Conservation (phyloP, 2,329 filamentous ascomycete genomes). For the Apiospora saccharicola region DNA sequence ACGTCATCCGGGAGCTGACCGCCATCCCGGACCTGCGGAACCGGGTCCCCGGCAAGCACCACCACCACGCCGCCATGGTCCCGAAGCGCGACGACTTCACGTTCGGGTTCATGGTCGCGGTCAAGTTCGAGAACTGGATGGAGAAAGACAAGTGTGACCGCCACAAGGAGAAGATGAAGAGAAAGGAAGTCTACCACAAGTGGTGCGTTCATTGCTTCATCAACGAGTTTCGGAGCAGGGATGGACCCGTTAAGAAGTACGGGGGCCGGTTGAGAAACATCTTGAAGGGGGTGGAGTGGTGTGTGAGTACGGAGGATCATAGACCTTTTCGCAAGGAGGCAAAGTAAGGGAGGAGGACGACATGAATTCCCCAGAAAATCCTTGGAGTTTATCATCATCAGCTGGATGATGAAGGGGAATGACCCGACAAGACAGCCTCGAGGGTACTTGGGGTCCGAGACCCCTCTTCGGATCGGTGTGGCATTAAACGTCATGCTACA, state of each 20-base stretch:
- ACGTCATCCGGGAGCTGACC: neutral
- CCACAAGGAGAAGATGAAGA: neutral
- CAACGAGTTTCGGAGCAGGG: neutral
- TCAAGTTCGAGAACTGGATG: neutral
- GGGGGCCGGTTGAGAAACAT: neutral
- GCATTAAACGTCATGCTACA: neutral
- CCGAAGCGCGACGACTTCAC: neutral
- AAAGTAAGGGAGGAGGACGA: neutral
- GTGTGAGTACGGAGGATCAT: neutral
- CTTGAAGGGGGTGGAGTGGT: neutral
- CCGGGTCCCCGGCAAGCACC: neutral
- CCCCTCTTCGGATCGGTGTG: neutral
- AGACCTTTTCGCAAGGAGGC: neutral
- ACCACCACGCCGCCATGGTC: neutral
- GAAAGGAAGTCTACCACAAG: neutral
- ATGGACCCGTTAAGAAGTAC: neutral
- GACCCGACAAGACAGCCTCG: neutral
- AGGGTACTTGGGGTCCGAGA: neutral
- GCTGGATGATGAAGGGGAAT: neutral
- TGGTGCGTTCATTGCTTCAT: slow-evolving; percentile 6
- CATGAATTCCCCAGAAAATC: neutral
- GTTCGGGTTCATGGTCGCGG: neutral
- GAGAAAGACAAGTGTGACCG: neutral
- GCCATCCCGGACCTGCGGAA: neutral
- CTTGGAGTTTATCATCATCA: neutral